phyloP scores from a whole-genome alignment of 768 basidiomycete species.

The Xanthoconium stramineum region DNA sequence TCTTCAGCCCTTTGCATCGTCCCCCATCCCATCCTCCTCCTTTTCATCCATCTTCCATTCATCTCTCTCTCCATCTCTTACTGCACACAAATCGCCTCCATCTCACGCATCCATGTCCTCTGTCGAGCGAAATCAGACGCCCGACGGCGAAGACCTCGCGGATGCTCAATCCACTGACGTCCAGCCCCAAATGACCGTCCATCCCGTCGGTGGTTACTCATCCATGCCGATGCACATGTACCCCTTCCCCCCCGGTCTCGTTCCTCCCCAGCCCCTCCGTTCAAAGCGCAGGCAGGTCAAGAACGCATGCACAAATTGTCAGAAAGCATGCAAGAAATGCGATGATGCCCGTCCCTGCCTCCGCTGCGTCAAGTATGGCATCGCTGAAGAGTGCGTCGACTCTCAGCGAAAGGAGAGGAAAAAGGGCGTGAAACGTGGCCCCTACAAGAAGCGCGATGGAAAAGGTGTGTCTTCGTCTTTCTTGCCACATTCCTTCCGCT shows the following conservation, averaged over 20 bases:
- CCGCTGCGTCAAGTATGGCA: slow-evolving; percentile 88
- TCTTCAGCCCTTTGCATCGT: slow-evolving; percentile 21
- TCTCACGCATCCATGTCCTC: slow-evolving; percentile 34
- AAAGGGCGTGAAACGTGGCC: slow-evolving; percentile 81
- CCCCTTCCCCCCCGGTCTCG: slow-evolving; percentile 53
- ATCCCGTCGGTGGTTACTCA: slow-evolving; percentile 47
- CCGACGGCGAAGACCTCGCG: slow-evolving; percentile 39
- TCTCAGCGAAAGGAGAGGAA: slow-evolving; percentile 91
- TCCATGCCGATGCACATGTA: slow-evolving; percentile 68
- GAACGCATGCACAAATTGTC: slow-evolving; percentile 88
- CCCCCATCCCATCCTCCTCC: slow-evolving; percentile 12
- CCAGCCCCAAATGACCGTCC: slow-evolving; percentile 50
- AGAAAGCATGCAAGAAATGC: slow-evolving; percentile 90
- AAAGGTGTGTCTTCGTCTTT: slow-evolving; percentile 58
- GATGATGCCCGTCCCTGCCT: slow-evolving; percentile 91
- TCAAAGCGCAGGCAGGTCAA: slow-evolving; percentile 86
- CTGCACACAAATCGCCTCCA: slow-evolving; percentile 20
- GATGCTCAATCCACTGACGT: slow-evolving; percentile 34
- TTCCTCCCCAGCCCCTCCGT: slow-evolving; percentile 49
- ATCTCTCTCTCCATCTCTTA: slow-evolving; percentile 31
- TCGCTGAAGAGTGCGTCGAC: slow-evolving; percentile 83
- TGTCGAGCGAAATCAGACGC: slow-evolving; percentile 38
- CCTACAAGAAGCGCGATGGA: slow-evolving; percentile 95
- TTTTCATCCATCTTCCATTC: slow-evolving; percentile 14
- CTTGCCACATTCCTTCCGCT: slow-evolving; percentile 19